These are phyloP conservation scores for Dactylorhiza incarnata DNA, from an alignment of 106 monocot species.

Conservation along the genomic window DNA sequence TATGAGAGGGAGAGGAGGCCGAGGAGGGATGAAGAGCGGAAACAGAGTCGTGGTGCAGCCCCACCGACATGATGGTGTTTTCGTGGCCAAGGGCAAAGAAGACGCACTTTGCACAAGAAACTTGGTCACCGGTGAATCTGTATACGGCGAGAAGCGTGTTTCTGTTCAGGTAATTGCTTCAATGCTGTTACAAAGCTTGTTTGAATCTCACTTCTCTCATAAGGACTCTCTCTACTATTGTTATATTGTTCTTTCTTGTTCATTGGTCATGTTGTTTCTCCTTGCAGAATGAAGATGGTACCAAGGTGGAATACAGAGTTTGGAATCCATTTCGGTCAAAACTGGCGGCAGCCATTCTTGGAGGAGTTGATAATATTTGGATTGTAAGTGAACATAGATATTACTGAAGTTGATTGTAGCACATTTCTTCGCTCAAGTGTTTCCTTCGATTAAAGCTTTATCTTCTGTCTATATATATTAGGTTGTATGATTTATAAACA, in stretches of 20 bases:
- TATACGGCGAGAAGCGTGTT: slow-evolving; percentile 89
- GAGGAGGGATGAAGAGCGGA: slow-evolving; percentile 95
- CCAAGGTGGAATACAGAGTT: slow-evolving; percentile 79
- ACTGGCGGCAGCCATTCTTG: slow-evolving; percentile 83
- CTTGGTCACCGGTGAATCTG: slow-evolving; percentile 73
- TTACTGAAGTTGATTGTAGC: background rate
- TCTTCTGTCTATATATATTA: too few relatives aligned
- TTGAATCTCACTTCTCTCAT: too few relatives aligned
- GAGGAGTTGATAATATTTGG: slow-evolving; percentile 92
- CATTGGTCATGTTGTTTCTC: background rate
- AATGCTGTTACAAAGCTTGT: background rate
- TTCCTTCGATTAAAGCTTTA: too few relatives aligned
- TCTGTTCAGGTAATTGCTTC: slow-evolving; percentile 63
- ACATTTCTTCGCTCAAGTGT: background rate
- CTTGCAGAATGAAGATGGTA: slow-evolving; percentile 83
- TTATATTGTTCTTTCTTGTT: background rate
- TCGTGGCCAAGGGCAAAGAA: slow-evolving; percentile 90
- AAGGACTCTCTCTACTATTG: background rate
- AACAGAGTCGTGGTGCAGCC: slow-evolving; percentile 77
- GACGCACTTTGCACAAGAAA: slow-evolving; percentile 97
- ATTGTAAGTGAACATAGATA: slow-evolving; percentile 43
- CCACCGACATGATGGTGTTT: slow-evolving; percentile 80
- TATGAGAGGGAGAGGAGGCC: slow-evolving; percentile 45
- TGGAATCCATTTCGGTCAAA: slow-evolving; percentile 99
- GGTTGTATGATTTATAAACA: too few relatives aligned